These are phyloP conservation scores for Detonula confervacea DNA, from an alignment of 352 stramenopile species.

Conservation along the genomic window DNA sequence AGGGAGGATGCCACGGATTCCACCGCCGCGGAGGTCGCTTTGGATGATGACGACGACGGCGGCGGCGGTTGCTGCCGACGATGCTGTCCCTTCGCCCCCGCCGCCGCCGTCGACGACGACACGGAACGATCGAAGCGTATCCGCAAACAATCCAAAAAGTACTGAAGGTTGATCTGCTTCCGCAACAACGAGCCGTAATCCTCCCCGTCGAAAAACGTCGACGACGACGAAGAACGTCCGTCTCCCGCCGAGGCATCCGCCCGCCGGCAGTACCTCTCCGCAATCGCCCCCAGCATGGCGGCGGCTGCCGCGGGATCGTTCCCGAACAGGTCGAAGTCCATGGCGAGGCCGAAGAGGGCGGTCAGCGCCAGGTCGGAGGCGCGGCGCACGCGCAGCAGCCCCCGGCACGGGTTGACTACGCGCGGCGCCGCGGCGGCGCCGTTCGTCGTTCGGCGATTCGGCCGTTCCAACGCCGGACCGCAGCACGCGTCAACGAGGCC, in stretches of 20 bases:
- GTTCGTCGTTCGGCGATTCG: neutral
- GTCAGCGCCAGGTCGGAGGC: slow-evolving; percentile 80
- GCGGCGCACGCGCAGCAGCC: slow-evolving; percentile 65
- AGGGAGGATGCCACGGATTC: slow-evolving; percentile 66
- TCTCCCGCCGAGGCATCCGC: slow-evolving; percentile 12
- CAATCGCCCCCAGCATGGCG: slow-evolving; percentile 60
- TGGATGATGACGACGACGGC: neutral
- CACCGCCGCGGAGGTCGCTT: slow-evolving; percentile 21
- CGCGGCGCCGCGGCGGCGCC: neutral
- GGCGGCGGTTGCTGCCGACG: neutral
- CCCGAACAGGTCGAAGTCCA: slow-evolving; percentile 83
- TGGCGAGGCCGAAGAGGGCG: slow-evolving; percentile 77
- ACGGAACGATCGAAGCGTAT: slow-evolving; percentile 68
- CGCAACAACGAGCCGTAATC: slow-evolving; percentile 69
- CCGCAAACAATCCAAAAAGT: slow-evolving; percentile 82
- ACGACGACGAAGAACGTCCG: neutral
- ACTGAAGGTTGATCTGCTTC: slow-evolving; percentile 84
- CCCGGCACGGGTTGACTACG: slow-evolving; percentile 47
- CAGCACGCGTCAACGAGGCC: slow-evolving; percentile 77
- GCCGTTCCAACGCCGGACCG: slow-evolving; percentile 44
- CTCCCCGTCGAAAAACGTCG: slow-evolving; percentile 19
- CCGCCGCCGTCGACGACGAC: too few relatives aligned
- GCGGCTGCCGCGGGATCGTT: slow-evolving; percentile 53
- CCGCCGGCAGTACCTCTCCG: slow-evolving; percentile 61
- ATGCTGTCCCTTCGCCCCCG: too few relatives aligned